These are phyloP conservation scores for Penicillium paradoxum DNA, from an alignment of 495 filamentous ascomycete species.

Conservation along the genomic window DNA sequence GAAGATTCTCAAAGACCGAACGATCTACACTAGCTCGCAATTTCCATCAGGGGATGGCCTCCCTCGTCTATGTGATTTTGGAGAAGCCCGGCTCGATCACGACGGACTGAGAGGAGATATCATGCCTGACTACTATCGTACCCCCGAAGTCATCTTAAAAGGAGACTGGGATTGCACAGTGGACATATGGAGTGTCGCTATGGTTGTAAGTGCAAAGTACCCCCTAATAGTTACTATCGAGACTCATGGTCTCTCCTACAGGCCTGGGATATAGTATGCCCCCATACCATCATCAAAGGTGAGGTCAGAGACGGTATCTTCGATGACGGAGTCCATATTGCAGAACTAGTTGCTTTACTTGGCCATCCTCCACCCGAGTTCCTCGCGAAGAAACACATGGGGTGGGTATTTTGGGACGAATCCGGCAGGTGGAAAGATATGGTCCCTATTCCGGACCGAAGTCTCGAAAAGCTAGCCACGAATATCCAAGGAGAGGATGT, in stretches of 20 bases:
- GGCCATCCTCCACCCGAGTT: conserved; percentile 1
- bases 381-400: background rate
- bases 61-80: conserved; percentile 24
- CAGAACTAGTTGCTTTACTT: conserved; percentile 5
- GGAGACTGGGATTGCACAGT: conserved; percentile 33
- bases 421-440: background rate
- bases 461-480: background rate
- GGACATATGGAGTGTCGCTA: conserved; percentile 40
- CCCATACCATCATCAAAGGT: background rate
- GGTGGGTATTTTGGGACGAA: background rate
- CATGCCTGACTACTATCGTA: conserved; percentile 29
- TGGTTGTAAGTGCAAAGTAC: conserved; percentile 30
- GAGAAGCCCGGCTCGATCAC: conserved; percentile 16
- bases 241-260: too few species aligned
- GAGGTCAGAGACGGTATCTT: background rate
- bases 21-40: conserved; percentile 11
- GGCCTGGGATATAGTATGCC: background rate
- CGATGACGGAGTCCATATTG: conserved; percentile 5
- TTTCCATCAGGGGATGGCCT: conserved; percentile 10
- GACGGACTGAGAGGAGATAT: conserved; percentile 17
- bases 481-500: background rate
- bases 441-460: background rate
- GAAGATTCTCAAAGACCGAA: conserved; percentile 20
- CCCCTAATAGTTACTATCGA: too few species aligned
- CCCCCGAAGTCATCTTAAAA: conserved; percentile 35